These are phyloP conservation scores for Yamadazyma phyllophila DNA, from an alignment of 805 yeast genomes.

Conservation along the genomic window DNA sequence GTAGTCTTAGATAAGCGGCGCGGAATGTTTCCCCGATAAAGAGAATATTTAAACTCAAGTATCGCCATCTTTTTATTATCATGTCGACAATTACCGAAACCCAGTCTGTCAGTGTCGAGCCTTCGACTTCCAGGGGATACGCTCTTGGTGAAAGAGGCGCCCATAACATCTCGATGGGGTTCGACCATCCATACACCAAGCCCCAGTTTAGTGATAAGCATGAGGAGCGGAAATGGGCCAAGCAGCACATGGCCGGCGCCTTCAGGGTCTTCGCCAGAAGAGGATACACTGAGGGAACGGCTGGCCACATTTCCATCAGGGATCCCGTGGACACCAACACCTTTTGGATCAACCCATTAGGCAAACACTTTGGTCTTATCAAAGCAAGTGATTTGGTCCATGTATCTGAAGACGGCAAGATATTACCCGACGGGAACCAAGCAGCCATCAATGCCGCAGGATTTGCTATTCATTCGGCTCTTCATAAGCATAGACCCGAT, in stretches of 20 bases:
- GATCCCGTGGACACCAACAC: constrained; percentile 80
- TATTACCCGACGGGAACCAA: constrained; percentile 40
- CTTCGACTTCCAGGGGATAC: constrained; percentile 15
- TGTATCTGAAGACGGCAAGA: constrained; percentile 34
- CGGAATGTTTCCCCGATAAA: neutral
- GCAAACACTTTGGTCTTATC: constrained; percentile 59
- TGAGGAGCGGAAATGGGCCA: constrained; percentile 52
- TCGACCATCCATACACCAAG: constrained; percentile 45
- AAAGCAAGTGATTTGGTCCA: constrained; percentile 41
- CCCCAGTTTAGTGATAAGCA: constrained; percentile 51
- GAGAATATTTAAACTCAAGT: neutral
- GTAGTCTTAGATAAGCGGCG: neutral
- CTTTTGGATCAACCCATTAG: constrained; percentile 89
- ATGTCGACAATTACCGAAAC: constrained; percentile 8
- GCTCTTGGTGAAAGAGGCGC: constrained; percentile 57
- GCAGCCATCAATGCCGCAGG: constrained; percentile 42
- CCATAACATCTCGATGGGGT: constrained; percentile 51
- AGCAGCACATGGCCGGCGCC: constrained; percentile 81
- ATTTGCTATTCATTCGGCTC: constrained; percentile 39
- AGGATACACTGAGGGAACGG: constrained; percentile 72
- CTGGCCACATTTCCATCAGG: constrained; percentile 83
- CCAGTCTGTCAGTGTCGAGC: constrained; percentile 3
- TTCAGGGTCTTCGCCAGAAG: constrained; percentile 79
- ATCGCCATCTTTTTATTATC: neutral
- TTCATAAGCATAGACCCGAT: constrained; percentile 39